phyloP scores from a whole-genome alignment of 768 basidiomycete genomes.

The Termitomyces sp. region DNA sequence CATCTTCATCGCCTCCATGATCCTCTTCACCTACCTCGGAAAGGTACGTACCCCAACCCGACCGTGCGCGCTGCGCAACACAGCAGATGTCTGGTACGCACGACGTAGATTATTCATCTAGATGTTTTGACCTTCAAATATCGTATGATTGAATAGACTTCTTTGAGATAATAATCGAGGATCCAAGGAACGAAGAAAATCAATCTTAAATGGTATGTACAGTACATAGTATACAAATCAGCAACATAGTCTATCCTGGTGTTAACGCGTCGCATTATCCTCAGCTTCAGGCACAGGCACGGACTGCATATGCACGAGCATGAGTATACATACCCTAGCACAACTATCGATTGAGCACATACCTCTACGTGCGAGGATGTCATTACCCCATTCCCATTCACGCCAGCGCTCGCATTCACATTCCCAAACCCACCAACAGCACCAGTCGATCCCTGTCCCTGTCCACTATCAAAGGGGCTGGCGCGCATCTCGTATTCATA shows the following conservation, averaged over 20 bases:
- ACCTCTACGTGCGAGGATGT: neutral
- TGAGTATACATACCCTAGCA: neutral
- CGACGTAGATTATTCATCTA: slow-evolving; percentile 82
- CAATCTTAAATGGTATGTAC: neutral
- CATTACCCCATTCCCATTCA: neutral
- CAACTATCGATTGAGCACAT: neutral
- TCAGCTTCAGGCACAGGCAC: neutral
- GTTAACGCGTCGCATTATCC: neutral
- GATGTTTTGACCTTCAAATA: slow-evolving; percentile 12
- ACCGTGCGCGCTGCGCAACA: neutral
- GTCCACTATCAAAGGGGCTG: neutral
- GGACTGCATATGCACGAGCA: neutral
- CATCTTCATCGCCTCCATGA: slow-evolving; percentile 75
- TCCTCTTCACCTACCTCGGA: slow-evolving; percentile 78
- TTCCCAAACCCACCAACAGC: too few relatives aligned
- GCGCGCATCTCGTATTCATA: neutral
- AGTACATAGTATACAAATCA: neutral
- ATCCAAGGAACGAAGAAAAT: neutral
- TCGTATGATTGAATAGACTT: slow-evolving; percentile 1
- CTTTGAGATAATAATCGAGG: neutral
- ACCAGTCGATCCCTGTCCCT: too few relatives aligned
- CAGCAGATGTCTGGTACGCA: neutral
- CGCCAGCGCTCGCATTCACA: too few relatives aligned
- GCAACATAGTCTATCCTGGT: too few relatives aligned
- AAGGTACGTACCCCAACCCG: slow-evolving; percentile 49